A percentile compares a stretch with the other conserved stretches of the same genome.
These are phyloP conservation scores for Immersiporthe knoxdaviesiana DNA, from an alignment of 2,329 filamentous ascomycete genomes.

Conservation along the genomic window DNA sequence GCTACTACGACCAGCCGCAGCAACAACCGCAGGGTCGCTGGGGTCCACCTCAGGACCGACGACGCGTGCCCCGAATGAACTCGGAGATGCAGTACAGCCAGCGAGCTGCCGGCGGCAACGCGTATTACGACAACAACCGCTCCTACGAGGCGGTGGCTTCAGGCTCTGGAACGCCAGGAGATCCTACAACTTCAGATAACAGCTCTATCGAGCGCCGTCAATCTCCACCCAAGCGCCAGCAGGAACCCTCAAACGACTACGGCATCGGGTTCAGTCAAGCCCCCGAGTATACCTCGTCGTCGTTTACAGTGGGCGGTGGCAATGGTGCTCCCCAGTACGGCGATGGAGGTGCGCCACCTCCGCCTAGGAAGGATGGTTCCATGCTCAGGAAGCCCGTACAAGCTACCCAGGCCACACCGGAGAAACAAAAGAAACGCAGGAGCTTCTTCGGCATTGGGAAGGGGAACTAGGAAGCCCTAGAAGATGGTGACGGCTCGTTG, in stretches of 20 bases:
- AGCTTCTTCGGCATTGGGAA: slow-evolving; percentile 90
- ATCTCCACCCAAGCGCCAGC: slow-evolving; percentile 55
- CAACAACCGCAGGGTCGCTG: slow-evolving; percentile 41
- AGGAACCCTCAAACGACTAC: slow-evolving; percentile 63
- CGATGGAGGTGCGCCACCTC: slow-evolving; percentile 35
- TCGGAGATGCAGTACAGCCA: slow-evolving; percentile 51
- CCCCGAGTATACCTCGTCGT: slow-evolving; percentile 47
- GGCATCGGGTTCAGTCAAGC: slow-evolving; percentile 61
- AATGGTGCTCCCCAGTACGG: slow-evolving; percentile 32
- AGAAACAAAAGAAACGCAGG: slow-evolving; percentile 71
- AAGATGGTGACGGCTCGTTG: neutral
- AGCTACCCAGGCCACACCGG: slow-evolving; percentile 22
- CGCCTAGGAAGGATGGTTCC: slow-evolving; percentile 40
- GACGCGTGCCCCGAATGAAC: slow-evolving; percentile 47
- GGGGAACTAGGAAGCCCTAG: slow-evolving; percentile 39
- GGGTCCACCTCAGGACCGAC: slow-evolving; percentile 32
- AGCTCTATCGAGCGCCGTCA: slow-evolving; percentile 80
- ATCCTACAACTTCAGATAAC: slow-evolving; percentile 84
- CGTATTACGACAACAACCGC: slow-evolving; percentile 64
- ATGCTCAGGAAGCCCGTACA: slow-evolving; percentile 34
- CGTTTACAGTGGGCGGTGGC: slow-evolving; percentile 42
- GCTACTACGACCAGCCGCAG: slow-evolving; percentile 39
- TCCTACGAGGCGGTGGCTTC: slow-evolving; percentile 88
- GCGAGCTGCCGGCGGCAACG: slow-evolving; percentile 46
- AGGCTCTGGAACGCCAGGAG: slow-evolving; percentile 71